phyloP scores from a whole-genome alignment of 768 basidiomycete species.

The Leucogyrophana mollusca region DNA sequence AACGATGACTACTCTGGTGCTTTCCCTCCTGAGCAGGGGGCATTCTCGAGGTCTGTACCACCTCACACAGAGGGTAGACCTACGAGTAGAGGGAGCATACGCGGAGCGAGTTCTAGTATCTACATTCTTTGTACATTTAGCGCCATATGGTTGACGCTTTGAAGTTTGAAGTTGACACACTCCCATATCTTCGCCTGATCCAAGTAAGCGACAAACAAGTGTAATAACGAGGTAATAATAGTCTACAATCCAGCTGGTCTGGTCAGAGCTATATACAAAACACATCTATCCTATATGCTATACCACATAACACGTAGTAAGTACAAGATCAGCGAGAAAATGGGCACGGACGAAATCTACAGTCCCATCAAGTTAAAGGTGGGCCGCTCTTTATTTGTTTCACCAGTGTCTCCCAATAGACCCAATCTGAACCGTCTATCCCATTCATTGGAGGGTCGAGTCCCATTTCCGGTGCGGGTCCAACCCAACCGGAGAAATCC shows the following conservation, averaged over 20 bases:
- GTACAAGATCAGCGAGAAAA: background rate
- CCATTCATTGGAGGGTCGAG: constrained; percentile 47
- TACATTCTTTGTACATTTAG: no score
- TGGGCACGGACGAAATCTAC: constrained; percentile 3
- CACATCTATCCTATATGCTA: constrained; percentile 3
- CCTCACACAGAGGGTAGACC: no score
- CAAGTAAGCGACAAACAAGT: background rate
- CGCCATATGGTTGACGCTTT: no score
- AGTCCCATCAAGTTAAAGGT: constrained; percentile 17
- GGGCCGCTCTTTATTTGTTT: constrained; percentile 45
- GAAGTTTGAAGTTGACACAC: no score
- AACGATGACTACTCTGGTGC: no score
- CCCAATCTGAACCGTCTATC: constrained; percentile 69
- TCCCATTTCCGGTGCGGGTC: constrained; percentile 35
- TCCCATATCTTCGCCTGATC: no score
- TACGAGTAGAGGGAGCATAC: no score
- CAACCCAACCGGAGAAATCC: constrained; percentile 62
- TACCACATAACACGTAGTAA: background rate
- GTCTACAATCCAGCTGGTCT: constrained; percentile 1
- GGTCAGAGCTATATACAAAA: constrained; percentile 6
- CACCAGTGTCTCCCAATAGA: constrained; percentile 81
- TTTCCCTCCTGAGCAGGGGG: no score
- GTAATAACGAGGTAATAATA: no score
- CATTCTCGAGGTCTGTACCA: no score
- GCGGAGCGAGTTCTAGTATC: no score